Evolutionary conservation across 164 flowering plant species (phyloP).

Genomic region (Chloranthus sessilifolius): DNA sequence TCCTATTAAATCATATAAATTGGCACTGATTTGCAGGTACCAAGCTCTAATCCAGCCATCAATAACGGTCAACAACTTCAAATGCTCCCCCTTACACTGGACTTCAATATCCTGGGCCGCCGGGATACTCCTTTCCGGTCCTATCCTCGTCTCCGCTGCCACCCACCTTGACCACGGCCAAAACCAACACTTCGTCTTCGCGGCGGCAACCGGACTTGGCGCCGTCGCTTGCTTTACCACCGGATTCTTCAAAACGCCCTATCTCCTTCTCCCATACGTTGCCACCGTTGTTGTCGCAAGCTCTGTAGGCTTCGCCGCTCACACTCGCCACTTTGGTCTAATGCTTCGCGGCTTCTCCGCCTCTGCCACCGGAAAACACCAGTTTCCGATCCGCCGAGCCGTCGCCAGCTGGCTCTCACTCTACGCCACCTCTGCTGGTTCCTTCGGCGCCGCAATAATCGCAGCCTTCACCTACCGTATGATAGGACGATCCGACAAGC

Average conservation of each 20-base stretch:
- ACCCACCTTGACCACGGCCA: conserved; percentile 44
- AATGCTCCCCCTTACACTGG: conserved; percentile 50
- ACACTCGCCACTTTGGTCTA: conserved; percentile 56
- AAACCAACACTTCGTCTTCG: conserved; percentile 32
- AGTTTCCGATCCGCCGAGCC: conserved; percentile 27
- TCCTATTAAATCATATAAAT: neutral
- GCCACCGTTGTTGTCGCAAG: conserved; percentile 30
- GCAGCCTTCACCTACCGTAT: conserved; percentile 55
- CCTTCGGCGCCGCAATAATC: conserved; percentile 45
- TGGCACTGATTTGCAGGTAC: conserved; percentile 30
- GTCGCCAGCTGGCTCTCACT: conserved; percentile 50
- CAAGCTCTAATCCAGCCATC: conserved; percentile 24
- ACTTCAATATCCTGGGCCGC: conserved; percentile 51
- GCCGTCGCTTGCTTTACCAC: conserved; percentile 53
- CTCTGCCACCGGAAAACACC: conserved; percentile 10
- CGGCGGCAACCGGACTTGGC: conserved; percentile 36
- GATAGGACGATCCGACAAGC: conserved; percentile 31
- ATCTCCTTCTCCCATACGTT: conserved; percentile 52
- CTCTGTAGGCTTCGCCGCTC: conserved; percentile 34
- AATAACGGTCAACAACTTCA: conserved; percentile 10
- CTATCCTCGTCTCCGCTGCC: conserved; percentile 31
- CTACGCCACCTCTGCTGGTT: conserved; percentile 45
- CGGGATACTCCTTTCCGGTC: conserved; percentile 41
- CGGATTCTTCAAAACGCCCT: conserved; percentile 39
- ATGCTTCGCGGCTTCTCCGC: conserved; percentile 50